These are phyloP conservation scores for Silene noctiflora DNA, from an alignment of 179 eudicot species.

Conservation along the genomic window DNA sequence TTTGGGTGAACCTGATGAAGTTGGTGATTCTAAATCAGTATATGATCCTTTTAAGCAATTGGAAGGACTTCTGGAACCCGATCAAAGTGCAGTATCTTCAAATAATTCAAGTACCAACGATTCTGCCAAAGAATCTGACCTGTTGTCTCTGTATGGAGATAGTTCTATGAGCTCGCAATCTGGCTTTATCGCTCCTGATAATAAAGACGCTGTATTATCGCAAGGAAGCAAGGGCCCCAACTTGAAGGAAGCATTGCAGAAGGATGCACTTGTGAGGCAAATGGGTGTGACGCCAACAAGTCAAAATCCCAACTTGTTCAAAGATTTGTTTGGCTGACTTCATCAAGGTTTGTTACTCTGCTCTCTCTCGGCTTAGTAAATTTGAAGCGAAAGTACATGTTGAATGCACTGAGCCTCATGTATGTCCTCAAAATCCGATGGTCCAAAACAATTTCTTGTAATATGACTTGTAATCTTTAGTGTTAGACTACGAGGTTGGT, in stretches of 20 bases:
- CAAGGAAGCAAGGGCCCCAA: slow-evolving; percentile 65
- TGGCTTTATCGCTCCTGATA: slow-evolving; percentile 23
- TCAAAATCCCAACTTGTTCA: slow-evolving; percentile 88
- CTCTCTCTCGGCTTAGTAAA: neutral
- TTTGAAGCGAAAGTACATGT: slow-evolving; percentile 9
- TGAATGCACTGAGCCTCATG: neutral
- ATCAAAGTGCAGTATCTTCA: slow-evolving; percentile 30
- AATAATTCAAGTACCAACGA: slow-evolving; percentile 29
- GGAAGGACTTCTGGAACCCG: slow-evolving; percentile 76
- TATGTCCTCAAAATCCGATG: neutral
- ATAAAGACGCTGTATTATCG: slow-evolving; percentile 19
- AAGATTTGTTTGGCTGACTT: slow-evolving; percentile 68
- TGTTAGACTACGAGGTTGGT: slow-evolving; percentile 20
- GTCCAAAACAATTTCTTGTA: slow-evolving; percentile 13
- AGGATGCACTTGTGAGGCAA: slow-evolving; percentile 83
- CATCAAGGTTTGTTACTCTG: neutral
- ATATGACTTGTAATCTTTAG: slow-evolving; percentile 7
- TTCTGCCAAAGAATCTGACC: slow-evolving; percentile 45
- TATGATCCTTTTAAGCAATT: slow-evolving; percentile 72
- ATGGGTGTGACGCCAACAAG: slow-evolving; percentile 82
- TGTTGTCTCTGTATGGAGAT: slow-evolving; percentile 52
- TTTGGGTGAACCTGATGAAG: slow-evolving; percentile 57
- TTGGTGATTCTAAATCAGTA: slow-evolving; percentile 29
- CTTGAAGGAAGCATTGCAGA: slow-evolving; percentile 62
- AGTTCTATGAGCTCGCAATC: slow-evolving; percentile 34